Base-by-base conservation (phyloP, 345 rosid genomes). In the Eutrema heterophyllum region DNA sequence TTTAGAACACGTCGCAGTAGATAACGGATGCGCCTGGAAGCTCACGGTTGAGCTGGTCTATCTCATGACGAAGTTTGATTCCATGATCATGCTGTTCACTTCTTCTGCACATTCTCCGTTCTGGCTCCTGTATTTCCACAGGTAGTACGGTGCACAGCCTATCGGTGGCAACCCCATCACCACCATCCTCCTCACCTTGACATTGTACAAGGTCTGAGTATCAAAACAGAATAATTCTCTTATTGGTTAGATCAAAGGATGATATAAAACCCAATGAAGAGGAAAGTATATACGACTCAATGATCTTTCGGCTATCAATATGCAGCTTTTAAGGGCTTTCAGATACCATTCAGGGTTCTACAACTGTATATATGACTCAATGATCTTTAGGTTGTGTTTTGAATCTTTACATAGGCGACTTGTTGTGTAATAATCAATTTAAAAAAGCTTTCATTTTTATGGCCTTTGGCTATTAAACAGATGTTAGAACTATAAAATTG, bases 141-240 rank as follows among this genome's bases (percentile, higher is more conserved):
- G 71, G 78, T 88, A 93, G 81, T 89, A 86, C 6, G 96, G 98
- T 54, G 97, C 96, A 44, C 97, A 94, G 14, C 97, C 95, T 3
- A 94, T 94, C 0, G 96, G 96, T 9, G 96, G 83, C 67, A 94
- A 63, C 50, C 97, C 97, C 96, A 94, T 89, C 44, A 94, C 83
- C 54, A 94, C 91, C 61, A 89, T 63, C 70, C 73, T 89, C 86
- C 92, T 83, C 44, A 79, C 92, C 67, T 78, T 81, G 77, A 83
- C 74, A 64, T 72, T 78, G 78, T 94, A 82, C 85, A 91, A 79
- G 63, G 91, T 88, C 98, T 89, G 86, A 68, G n/a, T n/a, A n/a
- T n/a, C 24, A 73, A 38, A 60, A 53, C 64, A 62, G 15, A 45
- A 24, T 36, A 44, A 14, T 65, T 64, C 24, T 44, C 50, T 73